Evolutionary conservation across 768 basidiomycete species (phyloP).

Genomic region (Cystofilobasidium capitatum): DNA sequence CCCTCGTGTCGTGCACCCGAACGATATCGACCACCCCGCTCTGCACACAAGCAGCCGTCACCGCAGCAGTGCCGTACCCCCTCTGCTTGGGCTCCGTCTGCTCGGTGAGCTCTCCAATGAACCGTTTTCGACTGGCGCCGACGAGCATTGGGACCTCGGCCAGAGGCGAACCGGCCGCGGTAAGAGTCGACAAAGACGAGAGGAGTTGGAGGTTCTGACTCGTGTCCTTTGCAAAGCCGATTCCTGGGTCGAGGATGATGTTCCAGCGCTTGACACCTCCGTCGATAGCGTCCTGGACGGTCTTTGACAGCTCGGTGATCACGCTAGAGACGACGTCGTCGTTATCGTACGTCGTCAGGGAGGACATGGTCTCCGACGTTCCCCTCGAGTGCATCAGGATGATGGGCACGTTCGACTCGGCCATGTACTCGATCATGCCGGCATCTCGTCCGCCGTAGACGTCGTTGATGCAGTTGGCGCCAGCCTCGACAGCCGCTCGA

Average conservation of each 20-base stretch:
- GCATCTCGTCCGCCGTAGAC: conserved; percentile 60
- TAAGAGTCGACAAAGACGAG: conserved; percentile 46
- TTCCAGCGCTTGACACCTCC: conserved; percentile 78
- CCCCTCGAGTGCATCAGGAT: conserved; percentile 92
- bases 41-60: conserved; percentile 56
- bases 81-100: conserved; percentile 52
- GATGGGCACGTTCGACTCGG: conserved; percentile 61
- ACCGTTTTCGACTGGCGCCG: conserved; percentile 74
- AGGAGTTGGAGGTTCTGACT: conserved; percentile 65
- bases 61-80: conserved; percentile 67
- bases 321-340: conserved; percentile 67
- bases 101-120: conserved; percentile 59
- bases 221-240: conserved; percentile 85
- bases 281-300: conserved; percentile 55
- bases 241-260: conserved; percentile 78
- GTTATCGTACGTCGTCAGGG: conserved; percentile 41
- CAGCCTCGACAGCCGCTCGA: conserved; percentile 59
- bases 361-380: conserved; percentile 47
- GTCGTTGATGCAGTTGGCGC: conserved; percentile 90
- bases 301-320: conserved; percentile 57
- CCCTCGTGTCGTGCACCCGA: conserved; percentile 69
- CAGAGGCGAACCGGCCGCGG: conserved; percentile 44
- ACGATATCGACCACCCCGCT: conserved; percentile 64
- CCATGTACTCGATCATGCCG: conserved; percentile 59
- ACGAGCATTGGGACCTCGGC: conserved; percentile 56